phyloP scores from a whole-genome alignment of 2,329 filamentous ascomycete genomes.

The Verticillium tricorpus region DNA sequence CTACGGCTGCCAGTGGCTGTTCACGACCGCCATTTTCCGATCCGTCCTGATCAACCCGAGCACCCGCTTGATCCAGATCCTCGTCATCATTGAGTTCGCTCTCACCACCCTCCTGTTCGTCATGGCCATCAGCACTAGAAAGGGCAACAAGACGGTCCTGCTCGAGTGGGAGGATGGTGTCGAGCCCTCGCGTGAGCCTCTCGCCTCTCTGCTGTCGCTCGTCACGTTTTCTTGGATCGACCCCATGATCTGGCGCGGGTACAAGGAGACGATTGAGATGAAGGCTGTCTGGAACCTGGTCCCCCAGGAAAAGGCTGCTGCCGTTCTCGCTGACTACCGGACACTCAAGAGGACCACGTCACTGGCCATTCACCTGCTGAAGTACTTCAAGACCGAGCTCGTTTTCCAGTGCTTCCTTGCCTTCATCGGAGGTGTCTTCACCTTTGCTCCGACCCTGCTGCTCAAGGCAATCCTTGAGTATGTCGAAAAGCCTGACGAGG shows the following conservation, averaged over 20 bases:
- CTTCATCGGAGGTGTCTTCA: conserved; percentile 72
- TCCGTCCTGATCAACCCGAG: conserved; percentile 76
- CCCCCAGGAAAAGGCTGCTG: conserved; percentile 80
- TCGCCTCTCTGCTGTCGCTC: conserved; percentile 83
- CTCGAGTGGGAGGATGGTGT: conserved; percentile 87
- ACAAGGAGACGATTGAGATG: conserved; percentile 77
- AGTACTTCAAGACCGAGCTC: conserved; percentile 76
- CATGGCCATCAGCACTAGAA: conserved; percentile 77
- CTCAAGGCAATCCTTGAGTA: conserved; percentile 90
- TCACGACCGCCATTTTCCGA: conserved; percentile 72
- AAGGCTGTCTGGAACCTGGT: conserved; percentile 87
- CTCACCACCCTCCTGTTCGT: conserved; percentile 69
- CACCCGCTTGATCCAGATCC: conserved; percentile 55
- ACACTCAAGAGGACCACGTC: conserved; percentile 77
- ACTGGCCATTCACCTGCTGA: conserved; percentile 74
- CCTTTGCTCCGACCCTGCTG: conserved; percentile 86
- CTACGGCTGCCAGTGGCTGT: conserved; percentile 79
- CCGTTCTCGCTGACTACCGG: conserved; percentile 76
- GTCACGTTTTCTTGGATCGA: conserved; percentile 91
- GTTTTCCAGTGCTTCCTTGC: conserved; percentile 78
- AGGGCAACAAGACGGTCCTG: conserved; percentile 85
- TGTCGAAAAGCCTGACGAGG: conserved; percentile 74
- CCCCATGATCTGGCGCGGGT: conserved; percentile 82
- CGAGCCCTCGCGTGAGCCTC: conserved; percentile 79
- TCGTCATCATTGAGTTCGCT: conserved; percentile 70